phyloP scores from a whole-genome alignment of 2,329 filamentous ascomycete species.

The Sporothrix euskadiensis region DNA sequence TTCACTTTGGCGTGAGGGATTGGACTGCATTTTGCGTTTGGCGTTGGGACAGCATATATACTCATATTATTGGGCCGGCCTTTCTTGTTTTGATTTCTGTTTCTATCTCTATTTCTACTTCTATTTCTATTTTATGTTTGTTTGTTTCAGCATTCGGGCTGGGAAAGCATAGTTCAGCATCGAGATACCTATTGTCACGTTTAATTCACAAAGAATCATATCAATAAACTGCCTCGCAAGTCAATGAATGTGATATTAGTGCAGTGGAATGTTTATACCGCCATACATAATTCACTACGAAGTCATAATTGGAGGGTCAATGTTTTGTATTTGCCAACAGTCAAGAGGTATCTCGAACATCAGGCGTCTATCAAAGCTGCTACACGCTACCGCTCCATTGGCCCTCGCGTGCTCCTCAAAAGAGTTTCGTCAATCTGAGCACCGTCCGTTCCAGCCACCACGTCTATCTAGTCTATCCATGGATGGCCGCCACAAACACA shows the following conservation, averaged over 20 bases:
- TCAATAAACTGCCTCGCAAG: not conserved
- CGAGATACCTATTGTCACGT: conserved; percentile 22
- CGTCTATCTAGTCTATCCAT: conserved; percentile 14
- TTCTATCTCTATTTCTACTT: not conserved
- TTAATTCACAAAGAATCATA: not conserved
- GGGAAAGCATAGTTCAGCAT: conserved; percentile 19
- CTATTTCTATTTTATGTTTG: not conserved
- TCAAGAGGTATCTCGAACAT: not conserved
- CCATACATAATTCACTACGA: not conserved
- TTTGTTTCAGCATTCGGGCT: not conserved
- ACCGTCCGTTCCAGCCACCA: not conserved
- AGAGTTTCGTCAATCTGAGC: conserved; percentile 1
- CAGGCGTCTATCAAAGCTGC: conserved; percentile 8
- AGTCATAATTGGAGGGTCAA: not conserved
- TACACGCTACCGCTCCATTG: not conserved
- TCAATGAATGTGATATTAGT: not conserved
- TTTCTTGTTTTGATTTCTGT: not conserved
- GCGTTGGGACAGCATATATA: conserved; percentile 19
- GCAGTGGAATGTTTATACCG: not conserved
- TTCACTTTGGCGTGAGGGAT: not conserved
- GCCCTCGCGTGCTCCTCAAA: not conserved
- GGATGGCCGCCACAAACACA: conserved; percentile 1
- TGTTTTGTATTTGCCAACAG: not conserved
- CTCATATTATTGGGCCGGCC: not conserved
- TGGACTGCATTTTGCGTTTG: not conserved